Evolutionary conservation across 192 early-diverging fungal species (phyloP), one percentile per base, ranked within the genome.

Genomic region (Coemansia sp.): DNA sequence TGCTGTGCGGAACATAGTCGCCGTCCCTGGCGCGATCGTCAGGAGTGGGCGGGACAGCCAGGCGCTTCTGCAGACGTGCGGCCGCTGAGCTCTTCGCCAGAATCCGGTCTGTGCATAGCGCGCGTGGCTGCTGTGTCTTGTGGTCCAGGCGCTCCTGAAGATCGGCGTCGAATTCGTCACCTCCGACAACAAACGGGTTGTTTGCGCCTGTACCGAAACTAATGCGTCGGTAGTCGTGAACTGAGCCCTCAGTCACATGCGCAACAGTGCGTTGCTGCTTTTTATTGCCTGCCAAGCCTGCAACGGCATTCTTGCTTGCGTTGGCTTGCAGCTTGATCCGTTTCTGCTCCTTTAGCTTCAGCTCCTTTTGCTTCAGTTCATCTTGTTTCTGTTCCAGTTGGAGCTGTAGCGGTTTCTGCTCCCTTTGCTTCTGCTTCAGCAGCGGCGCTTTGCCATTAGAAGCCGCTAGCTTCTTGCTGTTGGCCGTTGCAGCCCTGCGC

Each of bases 101-200:
- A 40, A 74, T 49, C 49, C 69, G 66, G 29, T 62, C 35, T 0
- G 70, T 61, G 34, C 43, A 39, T 48, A 68, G 33, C 0, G 62
- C 45, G 1, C 34, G 59, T 0, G 33, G 25, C n/a, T 51, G 21
- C 9, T 42, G 34, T 25, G 59, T 56, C 23, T 62, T 61, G 40
- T 61, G 61, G 34, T 75, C 70, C 28, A 72, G 39, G 8, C 60
- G 65, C n/a, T 65, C 55, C 31, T 73, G 70, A 29, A 73, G 42
- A 23, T 77, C 74, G 3, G 74, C 61, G 34, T 76, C 55, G 60
- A 81, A 81, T 10, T 71, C 78, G 15, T 61, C 61, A 51, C 78
- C 78, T 25, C 60, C 63, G 1, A 81, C 67, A 0, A 81, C 74
- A 33, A 81, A 81, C 9, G 77, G 77, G 30, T 74, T 80, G 30